Base-by-base conservation (phyloP, 169 alveolate species). In the Plasmodium yoelii region DNA sequence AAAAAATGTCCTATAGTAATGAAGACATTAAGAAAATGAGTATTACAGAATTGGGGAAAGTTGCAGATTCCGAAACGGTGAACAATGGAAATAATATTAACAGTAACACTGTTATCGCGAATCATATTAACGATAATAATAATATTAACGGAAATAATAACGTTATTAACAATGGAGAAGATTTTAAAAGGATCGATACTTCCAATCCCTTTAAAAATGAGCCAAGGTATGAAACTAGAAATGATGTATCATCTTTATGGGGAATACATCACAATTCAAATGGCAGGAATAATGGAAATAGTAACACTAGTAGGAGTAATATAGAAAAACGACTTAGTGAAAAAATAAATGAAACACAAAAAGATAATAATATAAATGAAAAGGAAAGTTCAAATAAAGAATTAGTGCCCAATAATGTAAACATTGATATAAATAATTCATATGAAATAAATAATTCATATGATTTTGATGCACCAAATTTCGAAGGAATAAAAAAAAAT, bases 381-480 rank as follows among this genome's bases (percentile, higher is more conserved):
- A 63, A 22, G 8, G 51, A 18, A 13, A 63, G 10, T 13, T 10
- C 39, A 7, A 28, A 18, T 34, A 63, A 46, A 5, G 65, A 69
- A 69, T 42, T 1, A 19, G 55, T 6, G 10, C 19, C 47, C 51
- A 53, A 74, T 60, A 68, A 10, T 8, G 0, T 22, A 0, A 44
- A 15, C n/a, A 44, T 57, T 18, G 60, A 73, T 12, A 51, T 22
- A 6, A 67, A 3, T 10, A 12, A 55, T 1, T 53, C 56, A 1
- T 86, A 73, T 9, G 55, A 67, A 24, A 69, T 60, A 18, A 63
- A 26, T 26, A 84, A n/a, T 39, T 19, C 72, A 22, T 15, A 86
- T 13, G 91, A 86, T 46, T 18, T 46, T 2, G 90, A 80, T n/a
- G 10, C 67, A 6, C n/a, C 77, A n/a, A 65, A 67, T 39, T 49